Percentiles rank a stretch among this genome's conserved stretches.
Evolutionary conservation across 1,284 basidiomycete genomes (phyloP).

Genomic region (Trametes versicolor): DNA sequence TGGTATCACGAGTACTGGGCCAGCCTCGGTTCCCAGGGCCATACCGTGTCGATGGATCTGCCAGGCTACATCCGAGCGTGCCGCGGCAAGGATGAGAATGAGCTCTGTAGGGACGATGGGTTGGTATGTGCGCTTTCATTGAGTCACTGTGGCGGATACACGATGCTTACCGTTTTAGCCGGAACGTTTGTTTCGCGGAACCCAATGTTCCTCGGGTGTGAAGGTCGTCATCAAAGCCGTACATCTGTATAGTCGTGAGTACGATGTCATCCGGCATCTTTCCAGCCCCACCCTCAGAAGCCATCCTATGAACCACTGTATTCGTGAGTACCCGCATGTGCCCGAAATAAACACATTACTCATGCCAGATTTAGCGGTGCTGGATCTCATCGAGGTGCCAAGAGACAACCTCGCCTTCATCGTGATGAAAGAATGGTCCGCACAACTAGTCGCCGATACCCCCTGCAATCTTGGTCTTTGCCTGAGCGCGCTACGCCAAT

Average conservation of each 20-base stretch:
- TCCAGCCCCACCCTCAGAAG: slow-evolving; percentile 59
- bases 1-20: slow-evolving; percentile 57
- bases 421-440: slow-evolving; percentile 83
- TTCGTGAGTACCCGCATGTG: slow-evolving; percentile 60
- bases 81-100: slow-evolving; percentile 57
- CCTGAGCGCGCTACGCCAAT: slow-evolving; percentile 66
- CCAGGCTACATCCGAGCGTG: slow-evolving; percentile 50
- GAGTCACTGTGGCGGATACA: background rate
- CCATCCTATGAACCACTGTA: slow-evolving; percentile 77
- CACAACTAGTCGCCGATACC: slow-evolving; percentile 61
- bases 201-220: slow-evolving; percentile 56
- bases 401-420: slow-evolving; percentile 69
- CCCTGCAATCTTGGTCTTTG: slow-evolving; percentile 64
- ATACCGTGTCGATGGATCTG: slow-evolving; percentile 39
- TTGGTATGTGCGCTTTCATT: slow-evolving; percentile 57
- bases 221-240: slow-evolving; percentile 76
- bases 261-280: slow-evolving; percentile 63
- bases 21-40: slow-evolving; percentile 37
- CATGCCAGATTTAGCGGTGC: slow-evolving; percentile 56
- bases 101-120: slow-evolving; percentile 73
- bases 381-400: slow-evolving; percentile 66
- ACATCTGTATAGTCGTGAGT: slow-evolving; percentile 67
- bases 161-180: slow-evolving; percentile 52
- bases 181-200: slow-evolving; percentile 76
- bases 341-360: slow-evolving; percentile 2